Base-by-base conservation (phyloP, 2,329 filamentous ascomycete genomes). In the Aspergillus costaricaensis region DNA sequence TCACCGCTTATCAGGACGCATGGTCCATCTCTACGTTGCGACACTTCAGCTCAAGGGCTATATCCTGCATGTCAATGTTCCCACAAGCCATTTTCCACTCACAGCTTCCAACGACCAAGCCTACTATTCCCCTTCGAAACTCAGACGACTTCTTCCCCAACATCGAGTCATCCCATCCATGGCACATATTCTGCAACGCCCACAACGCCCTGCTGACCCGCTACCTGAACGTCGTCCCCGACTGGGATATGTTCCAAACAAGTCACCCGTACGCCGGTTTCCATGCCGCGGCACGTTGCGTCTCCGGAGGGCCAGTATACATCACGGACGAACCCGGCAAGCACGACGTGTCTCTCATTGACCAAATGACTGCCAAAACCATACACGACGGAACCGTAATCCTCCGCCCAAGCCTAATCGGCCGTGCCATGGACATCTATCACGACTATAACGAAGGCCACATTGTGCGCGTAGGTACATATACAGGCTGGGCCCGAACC, bases 141-240 rank as follows among this genome's bases (percentile, higher is more conserved):
- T 96, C 91, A 0, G 93, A 88, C 57, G 80, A 98, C 76, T 99
- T 93, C 81, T 97, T 96, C 75, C 95, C 95, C 0, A 86, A 92
- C 48, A 85, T 92, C 4, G 85, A 88, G 0, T 84, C 86, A 0
- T 92, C 90, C 6, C 95, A 99, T 63, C 86, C 93, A 0, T 99
- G 95, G 94, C 95, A 99, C 74, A 85, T 98, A 38, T 99, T 96
- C 82, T 87, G 89, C 64, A 99, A 98, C 72, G 94, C 94, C 0
- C 91, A 97, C 76, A 97, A 96, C 73, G 83, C 86, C 32, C 81
- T 98, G 0, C 81, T 98, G 14, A 93, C 90, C 2, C 88, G 91
- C 64, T 89, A 95, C 70, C 81, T 98, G 32, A 96, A 97, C 67
- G 86, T 92, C 1, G 78, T 98, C 0, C 94, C 95, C 0, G 93